Percentiles rank a stretch among this genome's conserved stretches.
phyloP scores from a whole-genome alignment of 1,284 basidiomycete species.

The Puccinia horiana region DNA sequence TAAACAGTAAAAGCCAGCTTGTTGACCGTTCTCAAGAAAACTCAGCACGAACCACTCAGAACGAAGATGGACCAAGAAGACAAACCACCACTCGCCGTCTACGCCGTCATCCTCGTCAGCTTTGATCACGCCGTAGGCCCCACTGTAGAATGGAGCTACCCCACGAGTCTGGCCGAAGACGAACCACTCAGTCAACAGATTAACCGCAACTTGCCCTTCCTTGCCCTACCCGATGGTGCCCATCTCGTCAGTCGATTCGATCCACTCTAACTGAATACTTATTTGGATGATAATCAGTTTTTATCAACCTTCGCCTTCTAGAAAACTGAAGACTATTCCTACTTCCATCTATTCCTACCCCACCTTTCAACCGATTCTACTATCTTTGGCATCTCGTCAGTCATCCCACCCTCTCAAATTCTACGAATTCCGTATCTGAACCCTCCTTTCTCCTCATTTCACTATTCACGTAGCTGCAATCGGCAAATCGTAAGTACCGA shows the following conservation, averaged over 20 bases:
- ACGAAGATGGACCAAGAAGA: not conserved
- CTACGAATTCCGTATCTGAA: constrained; percentile 50
- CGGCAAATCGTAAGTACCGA: constrained; percentile 84
- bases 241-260: constrained; percentile 70
- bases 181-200: constrained; percentile 66
- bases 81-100: constrained; percentile 43
- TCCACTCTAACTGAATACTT: not conserved
- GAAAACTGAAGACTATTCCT: constrained; percentile 93
- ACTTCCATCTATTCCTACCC: constrained; percentile 74
- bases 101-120: constrained; percentile 53
- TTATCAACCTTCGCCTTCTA: too few species aligned
- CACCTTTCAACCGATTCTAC: constrained; percentile 63
- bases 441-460: constrained; percentile 40
- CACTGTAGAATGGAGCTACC: constrained; percentile 74
- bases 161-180: constrained; percentile 70
- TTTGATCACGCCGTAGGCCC: constrained; percentile 69
- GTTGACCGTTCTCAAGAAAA: too few species aligned
- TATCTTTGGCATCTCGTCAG: constrained; percentile 88
- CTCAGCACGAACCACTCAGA: too few species aligned
- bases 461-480: constrained; percentile 76
- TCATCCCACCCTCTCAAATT: constrained; percentile 49
- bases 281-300: constrained; percentile 17
- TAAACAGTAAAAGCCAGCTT: too few species aligned
- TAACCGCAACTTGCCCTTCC: constrained; percentile 81
- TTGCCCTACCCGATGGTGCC: constrained; percentile 96